phyloP scores from a whole-genome alignment of 129 eudicot genomes.

The Calendula officinalis region DNA sequence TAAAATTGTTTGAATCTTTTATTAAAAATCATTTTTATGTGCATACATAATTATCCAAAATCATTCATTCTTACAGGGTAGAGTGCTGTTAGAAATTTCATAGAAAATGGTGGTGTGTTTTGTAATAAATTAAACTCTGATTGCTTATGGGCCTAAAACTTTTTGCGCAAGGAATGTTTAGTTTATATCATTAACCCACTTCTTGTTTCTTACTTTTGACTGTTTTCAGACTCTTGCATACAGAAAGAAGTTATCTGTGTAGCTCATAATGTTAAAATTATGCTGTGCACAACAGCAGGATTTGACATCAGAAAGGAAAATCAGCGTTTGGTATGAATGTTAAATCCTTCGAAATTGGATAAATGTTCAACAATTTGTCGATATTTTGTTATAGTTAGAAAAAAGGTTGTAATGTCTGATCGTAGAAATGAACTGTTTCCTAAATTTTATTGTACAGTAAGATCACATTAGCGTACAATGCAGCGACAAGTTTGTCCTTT shows the following conservation, averaged over 20 bases:
- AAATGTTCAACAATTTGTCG: constrained; percentile 28
- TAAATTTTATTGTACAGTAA: constrained; percentile 28
- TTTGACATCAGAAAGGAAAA: constrained; percentile 5
- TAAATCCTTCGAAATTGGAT: constrained; percentile 12
- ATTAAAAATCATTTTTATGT: too few relatives aligned
- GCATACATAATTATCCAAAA: too few relatives aligned
- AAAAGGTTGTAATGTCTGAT: constrained; percentile 1
- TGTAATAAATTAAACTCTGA: too few relatives aligned
- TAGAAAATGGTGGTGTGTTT: too few relatives aligned
- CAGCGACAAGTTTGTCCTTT: neutral
- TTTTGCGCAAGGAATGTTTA: neutral
- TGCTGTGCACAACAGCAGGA: too few relatives aligned
- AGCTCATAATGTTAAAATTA: constrained; percentile 8
- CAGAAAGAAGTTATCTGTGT: constrained; percentile 41
- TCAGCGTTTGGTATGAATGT: constrained; percentile 17
- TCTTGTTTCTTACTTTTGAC: neutral
- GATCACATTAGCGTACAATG: neutral
- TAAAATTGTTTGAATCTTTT: too few relatives aligned
- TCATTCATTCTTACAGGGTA: too few relatives aligned
- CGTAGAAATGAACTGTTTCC: neutral
- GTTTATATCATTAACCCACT: neutral
- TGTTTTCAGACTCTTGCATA: constrained; percentile 74
- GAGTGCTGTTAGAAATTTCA: too few relatives aligned
- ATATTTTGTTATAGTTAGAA: constrained; percentile 29
- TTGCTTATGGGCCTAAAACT: too few relatives aligned